These are phyloP conservation scores for Imleria badia DNA, from an alignment of 768 basidiomycete species.

Conservation along the genomic window DNA sequence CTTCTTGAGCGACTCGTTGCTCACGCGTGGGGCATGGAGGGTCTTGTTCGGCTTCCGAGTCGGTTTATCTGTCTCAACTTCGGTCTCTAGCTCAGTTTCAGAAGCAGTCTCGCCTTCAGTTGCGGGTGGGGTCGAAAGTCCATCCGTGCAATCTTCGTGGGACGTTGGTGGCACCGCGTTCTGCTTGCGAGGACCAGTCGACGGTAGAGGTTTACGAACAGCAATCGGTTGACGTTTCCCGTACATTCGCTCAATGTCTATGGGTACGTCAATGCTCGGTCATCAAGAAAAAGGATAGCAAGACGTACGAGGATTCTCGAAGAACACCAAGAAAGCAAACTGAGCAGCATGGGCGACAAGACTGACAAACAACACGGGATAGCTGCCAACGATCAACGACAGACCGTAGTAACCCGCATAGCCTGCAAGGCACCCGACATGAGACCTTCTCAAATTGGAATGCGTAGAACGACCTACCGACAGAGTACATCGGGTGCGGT, in stretches of 20 bases:
- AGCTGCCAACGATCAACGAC: slow-evolving; percentile 86
- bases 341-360: slow-evolving; percentile 95
- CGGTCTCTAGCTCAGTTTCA: slow-evolving; percentile 67
- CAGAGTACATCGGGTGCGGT: slow-evolving; percentile 95
- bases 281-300: neutral
- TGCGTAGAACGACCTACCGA: slow-evolving; percentile 42
- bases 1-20: slow-evolving; percentile 7
- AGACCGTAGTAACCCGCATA: slow-evolving; percentile 98
- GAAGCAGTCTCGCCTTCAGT: slow-evolving; percentile 76
- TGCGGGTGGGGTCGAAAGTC: slow-evolving; percentile 54
- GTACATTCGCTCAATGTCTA: slow-evolving; percentile 93
- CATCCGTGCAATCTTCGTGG: slow-evolving; percentile 28
- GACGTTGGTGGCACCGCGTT: slow-evolving; percentile 10
- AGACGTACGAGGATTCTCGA: slow-evolving; percentile 93
- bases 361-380: slow-evolving; percentile 88
- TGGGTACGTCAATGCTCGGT: neutral
- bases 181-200: slow-evolving; percentile 21
- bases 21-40: neutral
- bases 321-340: slow-evolving; percentile 92
- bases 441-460: neutral
- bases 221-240: slow-evolving; percentile 91
- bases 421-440: slow-evolving; percentile 41
- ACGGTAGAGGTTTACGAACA: slow-evolving; percentile 65
- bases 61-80: slow-evolving; percentile 49
- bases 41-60: slow-evolving; percentile 7